phyloP scores from a whole-genome alignment of 257 asterid species.

The Cinchona pubescens region DNA sequence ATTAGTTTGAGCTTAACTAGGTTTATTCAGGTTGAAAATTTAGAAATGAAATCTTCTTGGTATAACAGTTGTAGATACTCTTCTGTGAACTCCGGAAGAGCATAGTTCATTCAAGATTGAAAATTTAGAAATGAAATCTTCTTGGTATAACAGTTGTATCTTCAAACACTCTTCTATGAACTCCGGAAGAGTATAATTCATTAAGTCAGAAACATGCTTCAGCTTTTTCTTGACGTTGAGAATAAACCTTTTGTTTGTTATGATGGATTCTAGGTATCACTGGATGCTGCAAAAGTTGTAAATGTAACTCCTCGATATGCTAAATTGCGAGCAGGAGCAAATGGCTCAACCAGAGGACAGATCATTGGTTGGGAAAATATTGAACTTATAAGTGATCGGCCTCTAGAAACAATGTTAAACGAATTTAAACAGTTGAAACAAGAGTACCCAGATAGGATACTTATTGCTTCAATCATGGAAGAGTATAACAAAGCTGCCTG shows the following conservation, averaged over 20 bases:
- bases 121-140: not conserved
- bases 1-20: not conserved
- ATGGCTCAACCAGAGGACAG: conserved; percentile 81
- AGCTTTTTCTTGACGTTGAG: not conserved
- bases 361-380: conserved; percentile 95
- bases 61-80: not conserved
- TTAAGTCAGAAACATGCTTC: not conserved
- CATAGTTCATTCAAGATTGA: not conserved
- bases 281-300: conserved; percentile 85
- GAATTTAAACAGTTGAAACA: conserved; percentile 81
- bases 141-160: not conserved
- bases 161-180: not conserved
- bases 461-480: conserved; percentile 96
- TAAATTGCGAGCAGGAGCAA: conserved; percentile 62
- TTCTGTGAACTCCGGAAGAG: not conserved
- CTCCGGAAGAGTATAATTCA: not conserved
- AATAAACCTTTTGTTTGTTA: not conserved
- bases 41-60: not conserved
- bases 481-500: conserved; percentile 85
- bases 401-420: conserved; percentile 82
- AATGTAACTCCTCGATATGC: conserved; percentile 98
- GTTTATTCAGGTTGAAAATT: not conserved
- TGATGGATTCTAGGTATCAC: conserved; percentile 56
- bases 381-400: conserved; percentile 91
- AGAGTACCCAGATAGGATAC: conserved; percentile 89